A percentile compares a stretch with the other conserved stretches of the same genome.
These are phyloP conservation scores for Beta macrorhiza DNA, from an alignment of 179 eudicot genomes.

Conservation along the genomic window DNA sequence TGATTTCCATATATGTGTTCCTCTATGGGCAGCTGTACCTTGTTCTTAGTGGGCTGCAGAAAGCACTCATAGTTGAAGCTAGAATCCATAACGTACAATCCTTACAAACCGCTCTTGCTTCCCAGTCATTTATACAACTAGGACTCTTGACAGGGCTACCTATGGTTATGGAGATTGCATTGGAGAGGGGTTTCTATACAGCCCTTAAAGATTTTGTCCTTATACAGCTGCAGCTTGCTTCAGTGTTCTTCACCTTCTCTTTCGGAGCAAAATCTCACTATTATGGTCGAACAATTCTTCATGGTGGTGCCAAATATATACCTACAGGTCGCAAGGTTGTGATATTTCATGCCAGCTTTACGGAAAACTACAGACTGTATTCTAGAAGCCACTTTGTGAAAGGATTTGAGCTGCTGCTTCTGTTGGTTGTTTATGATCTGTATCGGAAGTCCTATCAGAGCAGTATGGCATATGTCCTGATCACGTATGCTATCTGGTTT, in stretches of 20 bases:
- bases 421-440: conserved; percentile 67
- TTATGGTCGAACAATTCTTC: conserved; percentile 89
- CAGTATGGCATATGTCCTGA: conserved; percentile 61
- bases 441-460: conserved; percentile 69
- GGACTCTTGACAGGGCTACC: conserved; percentile 94
- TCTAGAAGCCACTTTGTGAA: conserved; percentile 93
- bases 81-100: conserved; percentile 65
- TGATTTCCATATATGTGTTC: conserved; percentile 77
- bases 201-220: conserved; percentile 89
- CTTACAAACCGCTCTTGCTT: conserved; percentile 87
- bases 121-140: conserved; percentile 92
- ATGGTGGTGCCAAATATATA: conserved; percentile 91
- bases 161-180: conserved; percentile 90
- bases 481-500: conserved; percentile 95
- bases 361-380: conserved; percentile 85
- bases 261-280: conserved; percentile 90
- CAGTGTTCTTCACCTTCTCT: conserved; percentile 96
- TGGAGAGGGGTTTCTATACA: conserved; percentile 72
- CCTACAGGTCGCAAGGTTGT: conserved; percentile 93
- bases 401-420: conserved; percentile 78
- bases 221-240: conserved; percentile 90
- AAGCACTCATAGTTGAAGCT: conserved; percentile 64
- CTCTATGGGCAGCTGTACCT: conserved; percentile 93
- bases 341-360: conserved; percentile 79
- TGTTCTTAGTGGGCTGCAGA: conserved; percentile 91